Evolutionary conservation across 345 rosid genomes (phyloP), one percentile per base, ranked within the genome.

Genomic region (Brassica carinata): DNA sequence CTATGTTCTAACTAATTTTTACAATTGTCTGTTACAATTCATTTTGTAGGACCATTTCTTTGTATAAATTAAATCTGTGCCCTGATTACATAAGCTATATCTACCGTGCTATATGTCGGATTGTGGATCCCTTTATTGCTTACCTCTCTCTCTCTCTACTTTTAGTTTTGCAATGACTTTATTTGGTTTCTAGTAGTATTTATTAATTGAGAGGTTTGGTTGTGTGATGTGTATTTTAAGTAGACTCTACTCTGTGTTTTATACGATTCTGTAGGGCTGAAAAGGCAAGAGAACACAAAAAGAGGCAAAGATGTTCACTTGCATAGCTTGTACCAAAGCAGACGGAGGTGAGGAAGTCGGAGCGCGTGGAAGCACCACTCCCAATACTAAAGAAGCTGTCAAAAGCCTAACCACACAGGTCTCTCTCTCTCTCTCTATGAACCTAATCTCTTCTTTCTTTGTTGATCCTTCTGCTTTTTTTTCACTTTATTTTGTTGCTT

Each of bases 401-500:
- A 96, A 92, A 87, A 92, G 97, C 98, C 92, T 96, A 71, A 96
- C 99, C 62, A 75, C 94, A 34, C 99, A 96, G 98, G 99, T 96
- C 67, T 74, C 58, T 14, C 55, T 45, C 55, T 38, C 57, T 73
- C 72, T 40, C 74, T 18, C 36, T 33, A 76, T 62, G 15, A 40
- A 40, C 10, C 48, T 40, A 40, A 40, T 74, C 64, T 67, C 78
- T 81, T 71, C 80, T 75, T 65, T 71, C 74, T 34, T 59, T 66
- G 58, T 57, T 67, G 73, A 59, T 66, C 70, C 59, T 79, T 63
- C 23, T 53, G 67, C 74, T 51, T 51, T 38, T 74, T 51, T 51
- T 73, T 33, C 36, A 51, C 72, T 55, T 80, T 77, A 29, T 55
- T 79, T 62, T 73, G 27, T 23, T 73, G 69, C 74, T 77, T 74